Conservation (phyloP, 352 stramenopile genomes). For the Phytopythium sindhum region DNA sequence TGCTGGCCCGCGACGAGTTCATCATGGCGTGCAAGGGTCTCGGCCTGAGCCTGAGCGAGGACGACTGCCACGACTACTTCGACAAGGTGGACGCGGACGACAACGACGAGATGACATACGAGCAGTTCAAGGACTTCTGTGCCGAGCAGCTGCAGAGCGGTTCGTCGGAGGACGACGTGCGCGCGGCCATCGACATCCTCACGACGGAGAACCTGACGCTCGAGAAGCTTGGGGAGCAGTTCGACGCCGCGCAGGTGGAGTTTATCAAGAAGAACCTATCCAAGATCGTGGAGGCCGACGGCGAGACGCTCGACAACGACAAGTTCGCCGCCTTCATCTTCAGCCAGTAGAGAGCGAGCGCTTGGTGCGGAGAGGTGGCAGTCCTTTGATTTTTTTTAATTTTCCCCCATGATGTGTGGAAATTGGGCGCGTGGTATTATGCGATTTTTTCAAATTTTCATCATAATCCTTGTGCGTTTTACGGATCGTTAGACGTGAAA, state of each 20-base stretch:
- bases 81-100: conserved; percentile 83
- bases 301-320: conserved; percentile 58
- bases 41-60: conserved; percentile 80
- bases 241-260: conserved; percentile 66
- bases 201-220: conserved; percentile 66
- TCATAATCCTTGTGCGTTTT: too few relatives aligned
- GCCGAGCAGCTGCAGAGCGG: conserved; percentile 87
- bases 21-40: conserved; percentile 90
- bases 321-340: conserved; percentile 84
- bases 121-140: conserved; percentile 85
- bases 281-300: conserved; percentile 46
- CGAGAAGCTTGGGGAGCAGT: conserved; percentile 80
- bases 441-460: neutral
- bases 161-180: conserved; percentile 78
- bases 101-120: conserved; percentile 83
- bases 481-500: too few relatives aligned
- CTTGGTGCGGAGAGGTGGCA: neutral
- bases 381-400: conserved; percentile 1
- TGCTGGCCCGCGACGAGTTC: conserved; percentile 86
- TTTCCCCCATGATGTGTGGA: neutral
- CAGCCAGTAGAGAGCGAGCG: conserved; percentile 45
- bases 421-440: neutral
- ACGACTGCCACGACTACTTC: conserved; percentile 87
- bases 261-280: conserved; percentile 78
- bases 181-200: conserved; percentile 79